Conservation (phyloP, 2,329 filamentous ascomycete species). For the Aureobasidium lini region DNA sequence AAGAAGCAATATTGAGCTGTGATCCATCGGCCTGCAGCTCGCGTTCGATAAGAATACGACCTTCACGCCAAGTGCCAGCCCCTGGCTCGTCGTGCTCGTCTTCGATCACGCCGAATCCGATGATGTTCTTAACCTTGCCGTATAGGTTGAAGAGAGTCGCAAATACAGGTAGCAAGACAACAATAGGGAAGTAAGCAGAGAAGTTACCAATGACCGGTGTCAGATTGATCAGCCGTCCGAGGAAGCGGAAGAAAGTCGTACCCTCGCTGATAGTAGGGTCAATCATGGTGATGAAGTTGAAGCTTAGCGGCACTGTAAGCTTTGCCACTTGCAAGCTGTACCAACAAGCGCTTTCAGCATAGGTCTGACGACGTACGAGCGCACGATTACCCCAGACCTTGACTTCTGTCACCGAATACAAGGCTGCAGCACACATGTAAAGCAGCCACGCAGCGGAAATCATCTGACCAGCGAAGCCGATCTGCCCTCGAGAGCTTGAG, state of each 20-base stretch:
- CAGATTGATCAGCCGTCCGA: slow-evolving; percentile 75
- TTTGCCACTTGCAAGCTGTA: slow-evolving; percentile 89
- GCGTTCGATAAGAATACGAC: slow-evolving; percentile 79
- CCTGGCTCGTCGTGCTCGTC: slow-evolving; percentile 56
- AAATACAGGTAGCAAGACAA: slow-evolving; percentile 76
- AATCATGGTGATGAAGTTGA: slow-evolving; percentile 93
- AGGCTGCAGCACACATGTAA: slow-evolving; percentile 90
- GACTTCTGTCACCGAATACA: slow-evolving; percentile 82
- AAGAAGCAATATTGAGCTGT: slow-evolving; percentile 29
- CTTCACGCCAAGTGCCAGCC: slow-evolving; percentile 85
- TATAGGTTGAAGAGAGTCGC: slow-evolving; percentile 89
- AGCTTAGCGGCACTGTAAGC: slow-evolving; percentile 83
- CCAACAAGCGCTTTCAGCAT: slow-evolving; percentile 90
- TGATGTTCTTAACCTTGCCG: slow-evolving; percentile 64
- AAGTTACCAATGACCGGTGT: slow-evolving; percentile 78
- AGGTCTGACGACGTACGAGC: slow-evolving; percentile 82
- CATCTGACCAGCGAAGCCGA: slow-evolving; percentile 80
- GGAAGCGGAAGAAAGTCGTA: slow-evolving; percentile 80
- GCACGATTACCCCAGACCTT: slow-evolving; percentile 97
- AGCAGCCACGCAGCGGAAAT: slow-evolving; percentile 82
- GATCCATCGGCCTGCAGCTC: slow-evolving; percentile 48
- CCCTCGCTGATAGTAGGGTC: slow-evolving; percentile 62
- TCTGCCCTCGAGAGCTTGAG: slow-evolving; percentile 60
- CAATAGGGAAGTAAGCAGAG: slow-evolving; percentile 78
- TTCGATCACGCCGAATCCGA: slow-evolving; percentile 73